A percentile compares a stretch with the other conserved stretches of the same genome.
Conservation (phyloP, 129 eudicot genomes). For the Tagetes patula region DNA sequence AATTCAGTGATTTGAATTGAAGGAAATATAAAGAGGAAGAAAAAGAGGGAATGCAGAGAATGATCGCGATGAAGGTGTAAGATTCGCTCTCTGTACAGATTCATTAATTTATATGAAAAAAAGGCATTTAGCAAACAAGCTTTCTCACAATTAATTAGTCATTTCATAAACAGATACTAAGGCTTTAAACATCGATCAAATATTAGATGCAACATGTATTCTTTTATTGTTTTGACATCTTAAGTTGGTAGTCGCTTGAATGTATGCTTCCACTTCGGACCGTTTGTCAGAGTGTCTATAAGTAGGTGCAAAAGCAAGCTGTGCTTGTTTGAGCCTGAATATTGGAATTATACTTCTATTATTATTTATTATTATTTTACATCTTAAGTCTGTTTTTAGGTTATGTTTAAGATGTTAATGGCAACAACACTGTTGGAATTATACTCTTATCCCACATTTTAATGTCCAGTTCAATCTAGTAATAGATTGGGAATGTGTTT, state of each 20-base stretch:
- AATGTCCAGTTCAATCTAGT: too few relatives aligned
- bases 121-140: conserved; percentile 14
- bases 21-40: conserved; percentile 3
- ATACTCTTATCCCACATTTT: too few relatives aligned
- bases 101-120: conserved; percentile 30
- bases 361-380: too few relatives aligned
- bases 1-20: not conserved
- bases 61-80: conserved; percentile 9
- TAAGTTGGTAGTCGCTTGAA: not conserved
- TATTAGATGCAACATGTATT: not conserved
- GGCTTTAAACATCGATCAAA: not conserved
- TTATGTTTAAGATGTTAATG: too few relatives aligned
- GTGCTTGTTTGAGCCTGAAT: not conserved
- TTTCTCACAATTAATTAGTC: conserved; percentile 7
- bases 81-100: conserved; percentile 31
- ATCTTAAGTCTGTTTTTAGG: too few relatives aligned
- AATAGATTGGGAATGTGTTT: too few relatives aligned
- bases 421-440: too few relatives aligned
- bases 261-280: not conserved
- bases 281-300: not conserved
- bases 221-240: not conserved
- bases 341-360: too few relatives aligned
- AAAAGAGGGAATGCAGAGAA: not conserved
- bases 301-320: not conserved
- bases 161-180: conserved; percentile 2